Conservation (phyloP, 352 stramenopile species). For the Globisporangium polare region DNA sequence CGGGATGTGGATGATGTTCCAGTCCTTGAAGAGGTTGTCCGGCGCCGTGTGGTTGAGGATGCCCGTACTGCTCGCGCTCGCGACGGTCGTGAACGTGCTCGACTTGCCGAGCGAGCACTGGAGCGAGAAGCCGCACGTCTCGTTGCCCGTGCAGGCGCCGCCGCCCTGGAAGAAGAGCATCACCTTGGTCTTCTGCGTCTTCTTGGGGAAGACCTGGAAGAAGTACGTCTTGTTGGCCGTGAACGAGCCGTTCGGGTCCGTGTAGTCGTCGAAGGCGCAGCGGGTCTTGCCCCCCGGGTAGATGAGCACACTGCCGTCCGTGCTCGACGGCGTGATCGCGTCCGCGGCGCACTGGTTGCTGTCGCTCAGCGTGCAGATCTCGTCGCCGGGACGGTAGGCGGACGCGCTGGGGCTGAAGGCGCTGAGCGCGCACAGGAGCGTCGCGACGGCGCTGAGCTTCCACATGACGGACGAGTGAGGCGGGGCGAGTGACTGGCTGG, state of each 20-base stretch:
- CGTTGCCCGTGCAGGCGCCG: slow-evolving; percentile 28
- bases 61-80: slow-evolving; percentile 20
- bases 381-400: slow-evolving; percentile 19
- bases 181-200: slow-evolving; percentile 29
- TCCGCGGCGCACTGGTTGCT: slow-evolving; percentile 25
- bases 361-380: slow-evolving; percentile 21
- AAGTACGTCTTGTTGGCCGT: slow-evolving; percentile 29
- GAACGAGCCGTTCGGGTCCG: slow-evolving; percentile 6
- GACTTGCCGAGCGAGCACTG: slow-evolving; percentile 25
- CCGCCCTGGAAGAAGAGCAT: slow-evolving; percentile 40
- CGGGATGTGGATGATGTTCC: slow-evolving; percentile 68
- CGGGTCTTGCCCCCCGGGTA: slow-evolving; percentile 24
- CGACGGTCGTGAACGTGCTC: slow-evolving; percentile 26
- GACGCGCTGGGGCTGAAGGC: not conserved
- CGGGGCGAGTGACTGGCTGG: no score
- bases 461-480: no score
- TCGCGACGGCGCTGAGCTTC: not conserved
- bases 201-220: slow-evolving; percentile 44
- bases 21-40: slow-evolving; percentile 66
- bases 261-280: slow-evolving; percentile 22
- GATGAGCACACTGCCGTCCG: slow-evolving; percentile 28
- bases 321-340: slow-evolving; percentile 18
- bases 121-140: slow-evolving; percentile 36
- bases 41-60: slow-evolving; percentile 30
- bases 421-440: slow-evolving; percentile 10